Conservation (phyloP, 495 filamentous ascomycete genomes). For the Chaetomium tenue region DNA sequence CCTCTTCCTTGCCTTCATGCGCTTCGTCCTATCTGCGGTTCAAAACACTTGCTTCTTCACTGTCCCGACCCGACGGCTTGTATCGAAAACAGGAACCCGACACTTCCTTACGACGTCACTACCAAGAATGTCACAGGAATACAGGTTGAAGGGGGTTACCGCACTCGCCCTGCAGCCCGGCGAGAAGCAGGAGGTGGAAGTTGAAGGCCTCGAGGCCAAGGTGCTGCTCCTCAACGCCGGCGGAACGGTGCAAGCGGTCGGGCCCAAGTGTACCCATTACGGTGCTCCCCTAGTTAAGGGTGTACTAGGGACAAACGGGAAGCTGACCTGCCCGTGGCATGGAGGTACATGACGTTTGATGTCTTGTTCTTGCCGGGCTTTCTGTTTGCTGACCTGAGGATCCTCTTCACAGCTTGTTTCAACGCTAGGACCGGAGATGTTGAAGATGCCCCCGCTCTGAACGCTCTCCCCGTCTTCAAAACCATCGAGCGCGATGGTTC, state of each 20-base stretch:
- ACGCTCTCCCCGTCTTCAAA: conserved; percentile 77
- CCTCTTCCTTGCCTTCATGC: conserved; percentile 4
- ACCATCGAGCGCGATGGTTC: conserved; percentile 73
- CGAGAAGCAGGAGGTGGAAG: conserved; percentile 84
- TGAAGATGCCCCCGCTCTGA: conserved; percentile 87
- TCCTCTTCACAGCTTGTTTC: conserved; percentile 70
- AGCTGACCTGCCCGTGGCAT: conserved; percentile 93
- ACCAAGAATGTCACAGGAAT: conserved; percentile 61
- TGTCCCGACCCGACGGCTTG: conserved; percentile 3
- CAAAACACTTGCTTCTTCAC: neutral
- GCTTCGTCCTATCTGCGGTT: neutral
- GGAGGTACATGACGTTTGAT: conserved; percentile 59
- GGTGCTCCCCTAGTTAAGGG: conserved; percentile 82
- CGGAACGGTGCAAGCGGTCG: conserved; percentile 72
- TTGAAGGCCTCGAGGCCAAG: conserved; percentile 86
- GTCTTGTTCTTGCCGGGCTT: neutral
- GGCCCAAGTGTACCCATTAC: conserved; percentile 91
- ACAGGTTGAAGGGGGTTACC: conserved; percentile 77
- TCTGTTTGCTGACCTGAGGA: neutral
- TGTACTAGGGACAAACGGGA: conserved; percentile 74
- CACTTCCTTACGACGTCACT: neutral
- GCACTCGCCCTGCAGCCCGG: conserved; percentile 69
- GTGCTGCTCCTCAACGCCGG: conserved; percentile 77
- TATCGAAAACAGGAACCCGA: neutral
- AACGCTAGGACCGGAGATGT: conserved; percentile 85